phyloP scores from a whole-genome alignment of 257 asterid species.

The Solanum habrochaites region DNA sequence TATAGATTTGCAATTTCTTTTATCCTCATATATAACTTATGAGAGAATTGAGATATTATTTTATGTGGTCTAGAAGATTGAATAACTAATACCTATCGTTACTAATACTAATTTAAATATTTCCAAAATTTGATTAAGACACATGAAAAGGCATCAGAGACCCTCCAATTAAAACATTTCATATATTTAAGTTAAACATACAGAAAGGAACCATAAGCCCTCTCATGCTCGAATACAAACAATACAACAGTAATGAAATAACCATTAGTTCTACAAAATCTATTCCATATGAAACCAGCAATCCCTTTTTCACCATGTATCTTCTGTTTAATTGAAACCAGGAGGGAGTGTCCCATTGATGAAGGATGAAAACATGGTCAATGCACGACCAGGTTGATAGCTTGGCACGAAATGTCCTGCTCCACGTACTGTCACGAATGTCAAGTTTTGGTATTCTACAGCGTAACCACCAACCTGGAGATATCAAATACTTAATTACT shows the following conservation, averaged over 20 bases:
- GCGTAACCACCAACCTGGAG: slow-evolving; percentile 50
- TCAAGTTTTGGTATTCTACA: slow-evolving; percentile 41
- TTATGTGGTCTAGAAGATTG: background rate
- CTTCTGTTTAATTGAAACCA: background rate
- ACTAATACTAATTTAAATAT: too few species aligned
- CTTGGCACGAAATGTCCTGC: slow-evolving; percentile 58
- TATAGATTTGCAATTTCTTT: background rate
- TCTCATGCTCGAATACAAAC: background rate
- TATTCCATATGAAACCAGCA: background rate
- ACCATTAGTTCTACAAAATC: background rate
- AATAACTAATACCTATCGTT: too few species aligned
- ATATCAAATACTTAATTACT: background rate
- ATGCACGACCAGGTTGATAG: slow-evolving; percentile 48
- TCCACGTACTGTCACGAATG: slow-evolving; percentile 49
- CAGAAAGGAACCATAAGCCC: background rate
- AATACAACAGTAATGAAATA: background rate
- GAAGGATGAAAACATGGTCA: slow-evolving; percentile 34
- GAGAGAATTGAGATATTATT: too few species aligned
- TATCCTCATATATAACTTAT: too few species aligned
- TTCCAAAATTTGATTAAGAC: background rate
- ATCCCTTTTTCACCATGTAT: background rate
- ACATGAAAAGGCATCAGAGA: background rate
- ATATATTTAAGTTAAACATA: background rate
- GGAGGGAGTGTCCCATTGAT: slow-evolving; percentile 44
- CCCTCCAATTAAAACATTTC: background rate